Evolutionary conservation across 495 filamentous ascomycete species (phyloP).

Genomic region (Tuber magnatum): DNA sequence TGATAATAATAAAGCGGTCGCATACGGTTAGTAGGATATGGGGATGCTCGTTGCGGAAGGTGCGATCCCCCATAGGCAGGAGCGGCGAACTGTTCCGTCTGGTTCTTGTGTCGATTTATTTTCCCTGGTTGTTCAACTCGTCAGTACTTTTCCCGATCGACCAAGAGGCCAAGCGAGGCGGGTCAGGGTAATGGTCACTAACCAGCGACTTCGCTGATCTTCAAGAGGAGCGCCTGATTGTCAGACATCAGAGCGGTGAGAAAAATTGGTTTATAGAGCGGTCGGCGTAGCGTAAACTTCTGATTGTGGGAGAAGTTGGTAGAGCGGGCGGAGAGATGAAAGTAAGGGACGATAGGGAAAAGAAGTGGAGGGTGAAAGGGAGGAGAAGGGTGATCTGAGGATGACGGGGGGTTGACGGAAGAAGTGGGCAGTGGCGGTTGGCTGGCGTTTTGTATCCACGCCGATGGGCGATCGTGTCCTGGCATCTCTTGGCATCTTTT

Average conservation of each 20-base stretch:
- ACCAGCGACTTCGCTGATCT: constrained; percentile 72
- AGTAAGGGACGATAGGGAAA: not conserved
- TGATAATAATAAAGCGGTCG: constrained; percentile 7
- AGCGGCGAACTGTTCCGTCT: constrained; percentile 44
- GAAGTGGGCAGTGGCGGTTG: constrained; percentile 32
- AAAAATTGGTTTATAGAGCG: not conserved
- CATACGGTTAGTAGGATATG: constrained; percentile 37
- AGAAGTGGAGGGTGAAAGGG: constrained; percentile 1
- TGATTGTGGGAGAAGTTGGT: not conserved
- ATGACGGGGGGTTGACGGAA: constrained; percentile 24
- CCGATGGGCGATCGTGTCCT: not conserved
- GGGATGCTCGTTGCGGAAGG: constrained; percentile 16
- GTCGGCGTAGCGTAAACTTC: not conserved
- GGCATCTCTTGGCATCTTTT: not conserved
- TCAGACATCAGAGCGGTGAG: constrained; percentile 52
- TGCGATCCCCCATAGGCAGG: constrained; percentile 27
- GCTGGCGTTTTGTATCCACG: constrained; percentile 32
- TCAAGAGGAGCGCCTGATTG: constrained; percentile 63
- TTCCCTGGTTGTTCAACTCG: constrained; percentile 49
- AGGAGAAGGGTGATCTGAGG: constrained; percentile 6
- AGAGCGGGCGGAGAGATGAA: not conserved
- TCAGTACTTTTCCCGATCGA: constrained; percentile 1
- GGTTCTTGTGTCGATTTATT: constrained; percentile 76
- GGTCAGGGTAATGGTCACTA: constrained; percentile 35
- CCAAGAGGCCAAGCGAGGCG: constrained; percentile 25